Evolutionary conservation across 2,329 filamentous ascomycete genomes (phyloP).

Genomic region (Microcera coccophila): DNA sequence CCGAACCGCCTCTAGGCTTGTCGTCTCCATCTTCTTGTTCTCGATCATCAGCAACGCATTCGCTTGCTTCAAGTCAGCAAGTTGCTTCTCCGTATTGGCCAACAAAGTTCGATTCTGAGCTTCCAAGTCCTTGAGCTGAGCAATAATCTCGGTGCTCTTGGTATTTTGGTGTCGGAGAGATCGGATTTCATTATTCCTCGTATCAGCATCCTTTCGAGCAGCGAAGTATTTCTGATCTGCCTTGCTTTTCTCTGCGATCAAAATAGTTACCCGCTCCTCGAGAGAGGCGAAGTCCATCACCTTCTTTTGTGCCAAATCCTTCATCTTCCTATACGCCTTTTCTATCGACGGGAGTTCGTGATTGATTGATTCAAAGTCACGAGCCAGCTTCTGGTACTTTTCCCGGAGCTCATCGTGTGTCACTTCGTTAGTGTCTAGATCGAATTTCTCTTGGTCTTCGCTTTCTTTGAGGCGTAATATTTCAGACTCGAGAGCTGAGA

Average conservation of each 20-base stretch:
- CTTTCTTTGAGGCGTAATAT: slow-evolving; percentile 62
- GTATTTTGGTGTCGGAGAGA: slow-evolving; percentile 76
- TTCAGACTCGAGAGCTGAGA: slow-evolving; percentile 77
- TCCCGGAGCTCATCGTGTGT: slow-evolving; percentile 66
- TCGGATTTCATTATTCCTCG: slow-evolving; percentile 74
- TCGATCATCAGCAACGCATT: slow-evolving; percentile 68
- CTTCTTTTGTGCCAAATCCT: slow-evolving; percentile 80
- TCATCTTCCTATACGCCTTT: slow-evolving; percentile 84
- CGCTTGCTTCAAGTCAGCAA: slow-evolving; percentile 75
- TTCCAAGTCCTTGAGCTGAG: slow-evolving; percentile 88
- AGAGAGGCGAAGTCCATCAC: slow-evolving; percentile 69
- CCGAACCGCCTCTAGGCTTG: slow-evolving; percentile 65
- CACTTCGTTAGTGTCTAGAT: slow-evolving; percentile 52
- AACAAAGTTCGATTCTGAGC: slow-evolving; percentile 69
- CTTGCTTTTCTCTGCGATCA: slow-evolving; percentile 87
- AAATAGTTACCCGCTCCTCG: slow-evolving; percentile 72
- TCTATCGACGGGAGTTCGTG: slow-evolving; percentile 87
- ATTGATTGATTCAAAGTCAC: slow-evolving; percentile 78
- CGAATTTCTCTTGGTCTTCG: slow-evolving; percentile 45
- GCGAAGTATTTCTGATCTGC: slow-evolving; percentile 98
- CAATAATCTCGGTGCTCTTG: slow-evolving; percentile 90
- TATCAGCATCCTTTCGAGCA: slow-evolving; percentile 89
- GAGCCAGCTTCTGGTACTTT: slow-evolving; percentile 71
- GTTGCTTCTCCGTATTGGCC: slow-evolving; percentile 85
- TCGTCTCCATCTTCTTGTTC: slow-evolving; percentile 70